Base-by-base conservation (phyloP, 2,329 filamentous ascomycete genomes). In the Pseudogymnoascus sp. region DNA sequence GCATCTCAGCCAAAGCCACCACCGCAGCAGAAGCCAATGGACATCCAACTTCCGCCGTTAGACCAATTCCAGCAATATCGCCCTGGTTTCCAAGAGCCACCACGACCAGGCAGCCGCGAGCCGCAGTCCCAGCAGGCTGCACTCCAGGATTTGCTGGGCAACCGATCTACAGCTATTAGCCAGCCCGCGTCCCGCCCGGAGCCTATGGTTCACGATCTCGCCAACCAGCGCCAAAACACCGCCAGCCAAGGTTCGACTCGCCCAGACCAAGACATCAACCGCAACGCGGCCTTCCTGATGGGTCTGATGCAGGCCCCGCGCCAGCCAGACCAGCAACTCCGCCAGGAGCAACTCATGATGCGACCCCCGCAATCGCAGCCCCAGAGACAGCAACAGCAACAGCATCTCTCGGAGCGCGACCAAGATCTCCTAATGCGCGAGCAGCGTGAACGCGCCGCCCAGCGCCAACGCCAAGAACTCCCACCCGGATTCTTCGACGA, bases 201-300 rank as follows among this genome's bases (percentile, higher is more conserved):
- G 65, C 84, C 87, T 68, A 80, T 85, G 68, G 71, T 87, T 5
- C 83, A 86, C 66, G 84, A 86, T 17, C 75, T 87, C 29, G 80
- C 85, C 25, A 79, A 79, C 8, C 82, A 85, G 68, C 84, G 84
- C 58, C 83, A 84, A 66, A 80, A 80, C 39, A 75, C 79, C 12
- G 77, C 81, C 15, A 83, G 77, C 68, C 83, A 84, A 64, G 74
- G 76, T 38, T 79, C 77, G 13, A 72, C 72, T 5, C 77, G 81
- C 35, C 73, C 75, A 36, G 80, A 83, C 60, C 78, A 76, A 58
- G 80, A 78, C 71, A 67, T 68, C 12, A 86, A 82, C 71, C 84
- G 80, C 68, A 90, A 93, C 68, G 84, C 88, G n/a, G 89, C 95
- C 66, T 92, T 94, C 72, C 78, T 96, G 58, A 90, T 96, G 75